Evolutionary conservation across 345 rosid species (phyloP), one percentile per base, ranked within the genome.

Genomic region (Firmiana major): DNA sequence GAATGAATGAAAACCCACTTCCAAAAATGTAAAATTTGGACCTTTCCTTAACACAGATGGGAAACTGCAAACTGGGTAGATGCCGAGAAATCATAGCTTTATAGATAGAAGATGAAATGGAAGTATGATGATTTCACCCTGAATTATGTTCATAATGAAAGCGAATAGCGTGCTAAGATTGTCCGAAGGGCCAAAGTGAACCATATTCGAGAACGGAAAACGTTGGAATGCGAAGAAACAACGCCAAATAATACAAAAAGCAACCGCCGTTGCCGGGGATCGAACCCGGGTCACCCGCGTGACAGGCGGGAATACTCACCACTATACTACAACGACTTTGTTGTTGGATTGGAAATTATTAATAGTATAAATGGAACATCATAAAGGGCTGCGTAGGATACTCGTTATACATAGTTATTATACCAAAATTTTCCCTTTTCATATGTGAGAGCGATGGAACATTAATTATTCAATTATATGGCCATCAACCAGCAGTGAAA

Each of bases 251-350:
- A n/a, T 0, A 16, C 2, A 17, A 19, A 17, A 53, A 17, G 4
- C 0, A 31, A 4, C 0, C 94, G 89, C 94, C 92, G 91, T 87
- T 90, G 94, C 96, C 93, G 92, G 97, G 92, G 92, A 90, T 90
- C 97, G 95, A 93, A 90, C 98, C 90, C 96, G 91, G 97, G 94
- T 89, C 97, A 43, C 93, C 97, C 90, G 92, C 89, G 92, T 95
- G 99, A 93, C 97, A 92, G 97, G 89, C 94, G 90, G 94, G 89
- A 87, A 90, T 89, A 90, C 95, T 90, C 0, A 91, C 94, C 97
- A 91, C 98, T 87, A 92, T 90, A 93, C 95, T 90, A 93, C 97
- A 91, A 93, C 95, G 92, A 90, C 93, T 1, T 13, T 4, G 28
- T 36, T 36, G 21, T 36, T 21, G n/a, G n/a, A n/a, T n/a, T n/a